phyloP scores from a whole-genome alignment of 306 rosid genomes.

The Malus sieversii region DNA sequence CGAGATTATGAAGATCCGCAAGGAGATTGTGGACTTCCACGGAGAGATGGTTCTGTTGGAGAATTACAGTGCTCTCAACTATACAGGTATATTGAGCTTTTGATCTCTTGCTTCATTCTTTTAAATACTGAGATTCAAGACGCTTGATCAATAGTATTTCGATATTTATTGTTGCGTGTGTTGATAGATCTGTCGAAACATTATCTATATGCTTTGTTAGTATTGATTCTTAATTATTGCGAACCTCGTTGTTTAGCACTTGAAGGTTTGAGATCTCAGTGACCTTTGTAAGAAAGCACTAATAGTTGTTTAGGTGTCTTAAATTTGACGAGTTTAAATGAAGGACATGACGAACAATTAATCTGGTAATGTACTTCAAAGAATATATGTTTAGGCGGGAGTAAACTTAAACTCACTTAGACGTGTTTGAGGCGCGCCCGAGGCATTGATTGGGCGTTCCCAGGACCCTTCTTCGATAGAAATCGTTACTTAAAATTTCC shows the following conservation, averaged over 20 bases:
- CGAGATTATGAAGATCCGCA: slow-evolving; percentile 63
- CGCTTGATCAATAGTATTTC: neutral
- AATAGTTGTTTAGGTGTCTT: neutral
- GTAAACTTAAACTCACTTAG: too few species aligned
- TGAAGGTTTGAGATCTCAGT: neutral
- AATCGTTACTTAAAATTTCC: too few species aligned
- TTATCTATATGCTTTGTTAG: neutral
- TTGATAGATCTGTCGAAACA: neutral
- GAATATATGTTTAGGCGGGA: too few species aligned
- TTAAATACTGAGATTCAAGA: neutral
- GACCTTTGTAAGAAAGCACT: neutral
- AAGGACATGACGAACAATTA: neutral
- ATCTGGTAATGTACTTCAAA: neutral
- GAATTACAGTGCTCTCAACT: slow-evolving; percentile 93
- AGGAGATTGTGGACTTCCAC: slow-evolving; percentile 94
- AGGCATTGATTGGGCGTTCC: too few species aligned
- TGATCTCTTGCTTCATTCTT: neutral
- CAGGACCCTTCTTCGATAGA: too few species aligned
- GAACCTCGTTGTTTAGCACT: neutral
- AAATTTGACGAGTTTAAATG: neutral
- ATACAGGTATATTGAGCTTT: slow-evolving; percentile 51
- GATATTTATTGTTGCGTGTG: neutral
- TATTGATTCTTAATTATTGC: neutral
- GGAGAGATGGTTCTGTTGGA: slow-evolving; percentile 99
- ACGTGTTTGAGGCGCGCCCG: too few species aligned